Base-by-base conservation (phyloP, 345 rosid species). In the Nasturtium officinale region DNA sequence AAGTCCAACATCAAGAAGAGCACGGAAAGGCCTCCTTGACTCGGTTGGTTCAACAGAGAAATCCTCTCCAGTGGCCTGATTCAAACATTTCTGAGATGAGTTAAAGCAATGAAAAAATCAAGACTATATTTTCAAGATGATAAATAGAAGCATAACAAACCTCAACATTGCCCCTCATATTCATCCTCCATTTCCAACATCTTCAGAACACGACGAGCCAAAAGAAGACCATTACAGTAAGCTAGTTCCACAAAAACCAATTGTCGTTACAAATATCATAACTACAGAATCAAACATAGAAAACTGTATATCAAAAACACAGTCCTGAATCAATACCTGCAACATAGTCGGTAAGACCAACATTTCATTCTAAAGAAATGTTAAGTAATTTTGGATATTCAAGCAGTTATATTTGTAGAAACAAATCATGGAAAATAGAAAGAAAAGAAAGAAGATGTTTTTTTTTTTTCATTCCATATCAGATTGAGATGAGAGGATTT, bases 1-100 rank as follows among this genome's bases (percentile, higher is more conserved):
- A n/a, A 89, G 86, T 18, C 96, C 96, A 25, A 89, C 96, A 79
- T 89, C 96, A 71, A 89, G 90, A 47, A 89, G 89, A 40, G 90
- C 92, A 79, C 89, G 90, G 81, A 89, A 89, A 10, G 96, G 96
- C 56, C 96, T 84, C 61, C 92, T 83, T 43, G 50, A 77, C 6
- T 85, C 96, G n/a, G 86, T 77, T 43, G 89, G 92, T 40, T 89
- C 96, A 16, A 89, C 89, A 2, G 89, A 85, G 7, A 38, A 87
- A 68, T 89, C 96, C 83, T 87, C 96, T 3, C 96, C 96, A 17
- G 82, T 70, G 10, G 89, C 92, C 92, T 88, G 77, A 59, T 21
- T 6, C n/a, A n/a, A n/a, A n/a, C 3, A 35, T 7, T 5, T 5
- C 9, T 1, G 45, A 2, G 0, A 16, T 15, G 26, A 37, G 17